Conservation (phyloP, 495 filamentous ascomycete genomes). For the Hypoxylon perforatum region DNA sequence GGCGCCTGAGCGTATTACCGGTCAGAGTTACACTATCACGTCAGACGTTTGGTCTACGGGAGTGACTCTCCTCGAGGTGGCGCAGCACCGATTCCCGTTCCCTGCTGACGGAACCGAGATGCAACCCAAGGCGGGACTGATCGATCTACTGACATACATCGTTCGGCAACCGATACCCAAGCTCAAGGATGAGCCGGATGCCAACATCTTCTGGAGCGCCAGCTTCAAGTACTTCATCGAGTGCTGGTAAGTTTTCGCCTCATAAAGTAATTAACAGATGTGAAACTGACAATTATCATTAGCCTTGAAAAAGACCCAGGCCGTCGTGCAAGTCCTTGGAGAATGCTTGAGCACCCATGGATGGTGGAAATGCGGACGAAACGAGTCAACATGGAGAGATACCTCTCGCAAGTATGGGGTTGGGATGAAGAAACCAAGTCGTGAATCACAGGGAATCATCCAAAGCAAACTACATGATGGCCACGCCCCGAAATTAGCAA, state of each 20-base stretch:
- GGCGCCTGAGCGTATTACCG: conserved; percentile 97
- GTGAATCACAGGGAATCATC: conserved; percentile 18
- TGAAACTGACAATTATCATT: conserved; percentile 21
- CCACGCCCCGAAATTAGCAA: not conserved
- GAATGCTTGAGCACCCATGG: conserved; percentile 99
- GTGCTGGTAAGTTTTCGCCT: conserved; percentile 83
- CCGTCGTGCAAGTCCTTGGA: conserved; percentile 92
- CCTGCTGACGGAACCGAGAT: conserved; percentile 95
- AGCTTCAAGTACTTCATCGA: conserved; percentile 99
- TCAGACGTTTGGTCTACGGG: conserved; percentile 98
- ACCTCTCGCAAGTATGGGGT: conserved; percentile 92
- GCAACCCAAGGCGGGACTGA: conserved; percentile 83
- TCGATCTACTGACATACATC: conserved; percentile 96
- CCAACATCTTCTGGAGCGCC: conserved; percentile 88
- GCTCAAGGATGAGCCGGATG: conserved; percentile 89
- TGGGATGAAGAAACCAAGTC: conserved; percentile 70
- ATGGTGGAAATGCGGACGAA: conserved; percentile 95
- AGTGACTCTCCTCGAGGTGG: conserved; percentile 95
- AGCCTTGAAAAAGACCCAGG: conserved; percentile 93
- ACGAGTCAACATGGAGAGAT: conserved; percentile 95
- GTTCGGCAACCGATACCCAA: conserved; percentile 95
- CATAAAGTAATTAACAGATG: not conserved
- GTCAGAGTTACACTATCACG: conserved; percentile 97
- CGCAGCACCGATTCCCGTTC: conserved; percentile 98
- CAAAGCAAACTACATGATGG: not conserved